These are phyloP conservation scores for Arthrobotrys musiformis DNA, from an alignment of 2,329 filamentous ascomycete genomes.

Conservation along the genomic window DNA sequence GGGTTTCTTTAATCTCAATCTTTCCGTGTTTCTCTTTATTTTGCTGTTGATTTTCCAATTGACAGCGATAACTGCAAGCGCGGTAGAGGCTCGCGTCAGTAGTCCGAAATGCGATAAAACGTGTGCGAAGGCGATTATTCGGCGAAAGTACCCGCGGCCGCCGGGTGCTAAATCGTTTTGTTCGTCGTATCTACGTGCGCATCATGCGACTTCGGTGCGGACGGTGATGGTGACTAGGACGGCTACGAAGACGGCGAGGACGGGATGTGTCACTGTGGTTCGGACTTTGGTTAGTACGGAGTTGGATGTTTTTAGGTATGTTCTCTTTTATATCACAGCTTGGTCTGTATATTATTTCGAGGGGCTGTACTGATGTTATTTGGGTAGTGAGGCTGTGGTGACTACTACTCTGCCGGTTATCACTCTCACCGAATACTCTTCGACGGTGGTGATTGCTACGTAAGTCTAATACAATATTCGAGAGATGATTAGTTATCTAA, in stretches of 20 bases:
- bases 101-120: slow-evolving; percentile 15
- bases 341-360: neutral
- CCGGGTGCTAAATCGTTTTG: neutral
- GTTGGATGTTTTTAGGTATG: neutral
- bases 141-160: neutral
- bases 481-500: neutral
- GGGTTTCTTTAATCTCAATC: neutral
- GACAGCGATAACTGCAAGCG: neutral
- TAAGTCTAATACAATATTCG: neutral
- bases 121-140: slow-evolving; percentile 21
- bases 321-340: neutral
- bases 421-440: neutral
- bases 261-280: neutral
- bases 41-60: neutral
- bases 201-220: neutral
- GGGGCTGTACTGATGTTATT: neutral
- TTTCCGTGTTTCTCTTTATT: neutral
- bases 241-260: neutral
- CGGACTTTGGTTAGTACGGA: neutral
- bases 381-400: neutral
- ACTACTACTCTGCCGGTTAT: neutral
- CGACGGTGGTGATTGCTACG: slow-evolving; percentile 8
- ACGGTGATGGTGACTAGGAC: neutral
- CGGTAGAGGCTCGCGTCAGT: neutral
- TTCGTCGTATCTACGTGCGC: slow-evolving; percentile 27